Conservation (phyloP, 257 asterid species). For the Mentha longifolia region DNA sequence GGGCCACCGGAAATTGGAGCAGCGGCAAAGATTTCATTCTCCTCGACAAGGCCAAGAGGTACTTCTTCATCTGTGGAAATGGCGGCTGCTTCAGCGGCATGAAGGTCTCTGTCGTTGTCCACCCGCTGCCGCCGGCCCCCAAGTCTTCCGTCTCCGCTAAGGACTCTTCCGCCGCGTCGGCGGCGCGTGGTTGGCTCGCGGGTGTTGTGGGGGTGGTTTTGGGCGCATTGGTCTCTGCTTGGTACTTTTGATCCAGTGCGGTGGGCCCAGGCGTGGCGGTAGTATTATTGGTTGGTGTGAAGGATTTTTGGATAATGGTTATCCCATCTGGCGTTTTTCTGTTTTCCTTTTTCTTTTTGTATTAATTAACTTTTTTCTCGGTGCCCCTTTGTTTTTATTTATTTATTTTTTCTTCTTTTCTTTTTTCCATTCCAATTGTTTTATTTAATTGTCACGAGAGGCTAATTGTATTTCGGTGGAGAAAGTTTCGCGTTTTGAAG, state of each 20-base stretch:
- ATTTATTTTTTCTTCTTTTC: background rate
- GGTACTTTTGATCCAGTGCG: slow-evolving; percentile 39
- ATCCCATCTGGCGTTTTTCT: too few species aligned
- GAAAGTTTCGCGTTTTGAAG: background rate
- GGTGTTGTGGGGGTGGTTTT: slow-evolving; percentile 15
- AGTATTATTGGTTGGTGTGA: slow-evolving; percentile 12
- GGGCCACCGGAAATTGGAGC: slow-evolving; percentile 86
- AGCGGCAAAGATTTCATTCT: slow-evolving; percentile 81
- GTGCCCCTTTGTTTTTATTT: background rate
- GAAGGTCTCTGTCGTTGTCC: slow-evolving; percentile 86
- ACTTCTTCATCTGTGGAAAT: slow-evolving; percentile 81
- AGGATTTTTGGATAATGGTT: slow-evolving; percentile 25
- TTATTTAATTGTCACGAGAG: slow-evolving; percentile 3
- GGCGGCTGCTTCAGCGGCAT: slow-evolving; percentile 87
- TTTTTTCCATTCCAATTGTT: slow-evolving; percentile 1
- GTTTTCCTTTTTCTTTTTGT: background rate
- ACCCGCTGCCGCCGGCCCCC: slow-evolving; percentile 74
- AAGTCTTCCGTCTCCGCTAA: slow-evolving; percentile 40
- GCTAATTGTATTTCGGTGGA: background rate
- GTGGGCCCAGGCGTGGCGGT: background rate
- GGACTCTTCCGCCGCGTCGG: slow-evolving; percentile 33
- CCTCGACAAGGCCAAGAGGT: slow-evolving; percentile 63
- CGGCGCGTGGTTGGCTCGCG: slow-evolving; percentile 32
- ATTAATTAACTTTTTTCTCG: too few species aligned
- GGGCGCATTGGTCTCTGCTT: slow-evolving; percentile 31